Evolutionary conservation across 768 basidiomycete species (phyloP), one percentile per base, ranked within the genome.

Genomic region (Lentinula lateritia): DNA sequence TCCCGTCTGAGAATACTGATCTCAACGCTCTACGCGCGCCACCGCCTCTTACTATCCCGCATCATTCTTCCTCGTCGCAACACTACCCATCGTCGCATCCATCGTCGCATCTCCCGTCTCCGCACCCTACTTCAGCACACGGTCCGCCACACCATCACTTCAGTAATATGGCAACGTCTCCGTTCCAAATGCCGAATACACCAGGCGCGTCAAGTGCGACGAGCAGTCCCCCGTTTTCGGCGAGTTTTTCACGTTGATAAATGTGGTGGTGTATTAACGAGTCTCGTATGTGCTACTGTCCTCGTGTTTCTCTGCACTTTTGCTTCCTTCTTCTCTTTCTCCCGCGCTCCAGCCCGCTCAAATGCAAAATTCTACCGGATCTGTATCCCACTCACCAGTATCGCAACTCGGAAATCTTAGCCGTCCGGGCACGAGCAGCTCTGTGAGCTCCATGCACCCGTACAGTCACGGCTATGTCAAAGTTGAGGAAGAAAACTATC

Each of bases 151-250:
- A 39, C 77, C 78, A 5, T 67, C 84, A 63, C 84, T 83, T 73
- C 78, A 72, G 67, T 74, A 86, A 3, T 82, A 84, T 59, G 78
- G 50, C 35, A 12, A 45, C 80, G 7, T 77, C 85, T 46, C 76
- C 82, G 3, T 89, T 88, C 71, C 84, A 83, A 66, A 76, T 89
- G 70, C 87, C 87, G 18, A 84, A 86, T 69, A 88, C 88, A 3
- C 87, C 87, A 2, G 87, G 86, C 20, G 85, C 83, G 18, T 89
- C 88, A 18, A 90, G 88, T 68, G 80, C 85, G 23, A 87, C 87
- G 5, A 88, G 87, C 32, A 90, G 86, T 66, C 87, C 88, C 61
- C 87, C 89, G n/a, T 91, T 90, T 79, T 92, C 90, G 88, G 90
- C 84, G 85, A 90, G 90, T 89, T 71, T 80, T 80, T 70, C 78